Evolutionary conservation across 202 grass and related monocot species (phyloP).

Genomic region (Eragrostis tef): DNA sequence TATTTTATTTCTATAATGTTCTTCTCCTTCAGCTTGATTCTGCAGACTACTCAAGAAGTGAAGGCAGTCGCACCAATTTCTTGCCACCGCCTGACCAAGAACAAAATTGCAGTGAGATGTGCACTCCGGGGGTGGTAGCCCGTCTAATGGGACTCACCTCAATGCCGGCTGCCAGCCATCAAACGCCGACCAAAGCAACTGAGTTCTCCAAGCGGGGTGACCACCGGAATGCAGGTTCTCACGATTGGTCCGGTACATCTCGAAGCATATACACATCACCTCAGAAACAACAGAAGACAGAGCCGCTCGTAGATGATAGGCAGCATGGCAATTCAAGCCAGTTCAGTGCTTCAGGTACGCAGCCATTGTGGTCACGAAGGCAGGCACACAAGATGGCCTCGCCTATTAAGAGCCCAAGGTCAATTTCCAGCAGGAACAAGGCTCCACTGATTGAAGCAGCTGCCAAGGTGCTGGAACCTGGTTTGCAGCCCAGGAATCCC

Average conservation of each 20-base stretch:
- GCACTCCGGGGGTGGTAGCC: slow-evolving; percentile 57
- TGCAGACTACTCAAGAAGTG: slow-evolving; percentile 39
- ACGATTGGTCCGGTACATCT: slow-evolving; percentile 8
- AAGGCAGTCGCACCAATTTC: slow-evolving; percentile 13
- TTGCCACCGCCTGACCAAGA: slow-evolving; percentile 30
- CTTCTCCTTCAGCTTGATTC: slow-evolving; percentile 51
- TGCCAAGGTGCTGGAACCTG: slow-evolving; percentile 61
- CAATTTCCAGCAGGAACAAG: slow-evolving; percentile 63
- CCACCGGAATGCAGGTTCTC: slow-evolving; percentile 11
- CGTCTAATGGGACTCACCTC: slow-evolving; percentile 74
- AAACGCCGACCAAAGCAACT: not conserved
- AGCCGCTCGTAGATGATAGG: slow-evolving; percentile 8
- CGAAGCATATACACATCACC: slow-evolving; percentile 39
- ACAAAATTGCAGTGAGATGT: slow-evolving; percentile 29
- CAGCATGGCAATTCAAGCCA: not conserved
- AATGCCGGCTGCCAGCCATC: slow-evolving; percentile 51
- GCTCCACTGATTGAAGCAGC: slow-evolving; percentile 60
- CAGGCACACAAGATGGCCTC: slow-evolving; percentile 48
- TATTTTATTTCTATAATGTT: not conserved
- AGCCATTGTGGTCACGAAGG: slow-evolving; percentile 35
- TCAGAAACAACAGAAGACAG: slow-evolving; percentile 53
- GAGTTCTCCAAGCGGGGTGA: not conserved
- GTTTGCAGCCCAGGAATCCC: slow-evolving; percentile 51
- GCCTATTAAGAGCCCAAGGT: slow-evolving; percentile 57
- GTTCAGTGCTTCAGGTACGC: slow-evolving; percentile 33